Evolutionary conservation across 2,329 filamentous ascomycete species (phyloP), one percentile per base, ranked within the genome.

Genomic region (Endothia cerciana): DNA sequence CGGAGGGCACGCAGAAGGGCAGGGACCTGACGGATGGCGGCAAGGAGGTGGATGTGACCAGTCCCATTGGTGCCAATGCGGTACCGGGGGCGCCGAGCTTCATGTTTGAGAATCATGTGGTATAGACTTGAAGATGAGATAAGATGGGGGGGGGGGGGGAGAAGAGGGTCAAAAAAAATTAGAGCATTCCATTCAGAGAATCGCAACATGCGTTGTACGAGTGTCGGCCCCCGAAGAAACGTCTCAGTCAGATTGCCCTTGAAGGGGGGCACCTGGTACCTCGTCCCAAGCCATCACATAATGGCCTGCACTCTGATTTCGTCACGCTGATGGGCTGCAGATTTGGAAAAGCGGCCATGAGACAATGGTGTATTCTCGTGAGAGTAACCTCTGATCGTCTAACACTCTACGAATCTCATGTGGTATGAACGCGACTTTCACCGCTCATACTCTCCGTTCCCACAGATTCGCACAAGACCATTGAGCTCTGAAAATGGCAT

Each of bases 71-170:
- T 15, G 91, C 92, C 73, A 83, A 83, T 71, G 93, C 94, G 6
- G 88, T 95, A 65, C 94, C 94, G 17, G 94, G 94, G 1, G 83
- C 85, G 70, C 94, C 94, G 61, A 91, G 87, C 51, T 97, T 96
- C 79, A 82, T 87, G 72, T 97, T 97, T 80, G 90, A 92, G 80
- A 97, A 97, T 76, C 84, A 95, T 62, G 82, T 84, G 72, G 79
- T 71, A 47, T 79, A 71, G 43, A 60, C 36, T 22, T 13, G n/a
- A 41, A 28, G 38, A 56, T 13, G 0, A 57, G 7, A 28, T 2
- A 25, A 28, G 22, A 41, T 4, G 13, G 13, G 19, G 19, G 51
- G 30, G 3, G 28, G 3, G 5, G 19, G n/a, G 33, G 10, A 33
- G 11, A 36, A 4, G 17, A 41, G 25, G 11, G 10, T 25, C 5